Evolutionary conservation across 129 eudicot genomes (phyloP).

Genomic region (Pseudognaphalium luteoalbum): DNA sequence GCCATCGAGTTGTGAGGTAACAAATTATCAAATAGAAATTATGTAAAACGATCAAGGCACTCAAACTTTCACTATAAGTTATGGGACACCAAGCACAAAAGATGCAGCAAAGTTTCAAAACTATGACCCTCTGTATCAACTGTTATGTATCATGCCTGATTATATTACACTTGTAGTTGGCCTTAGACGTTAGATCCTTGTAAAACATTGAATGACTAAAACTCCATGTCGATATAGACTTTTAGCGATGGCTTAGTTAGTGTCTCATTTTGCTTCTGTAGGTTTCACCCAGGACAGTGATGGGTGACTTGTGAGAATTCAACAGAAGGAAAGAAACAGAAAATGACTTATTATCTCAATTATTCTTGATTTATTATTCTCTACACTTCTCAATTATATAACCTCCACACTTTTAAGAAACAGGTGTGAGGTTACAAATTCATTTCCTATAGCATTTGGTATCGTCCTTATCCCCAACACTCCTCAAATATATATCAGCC

Average conservation of each 20-base stretch:
- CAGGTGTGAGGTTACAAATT: too few relatives aligned
- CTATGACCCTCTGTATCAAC: not conserved
- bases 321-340: not conserved
- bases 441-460: not conserved
- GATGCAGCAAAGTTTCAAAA: not conserved
- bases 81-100: not conserved
- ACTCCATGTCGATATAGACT: not conserved
- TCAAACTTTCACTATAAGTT: too few relatives aligned
- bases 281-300: not conserved
- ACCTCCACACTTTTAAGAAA: too few relatives aligned
- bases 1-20: too few relatives aligned
- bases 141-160: not conserved
- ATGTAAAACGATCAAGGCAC: too few relatives aligned
- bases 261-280: not conserved
- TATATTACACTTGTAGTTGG: too few relatives aligned
- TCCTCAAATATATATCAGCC: slow-evolving; percentile 4
- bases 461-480: not conserved
- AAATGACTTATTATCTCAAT: not conserved
- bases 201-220: too few relatives aligned
- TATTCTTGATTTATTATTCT: not conserved
- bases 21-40: too few relatives aligned
- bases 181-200: too few relatives aligned
- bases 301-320: not conserved
- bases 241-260: not conserved
- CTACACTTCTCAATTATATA: not conserved